These are phyloP conservation scores for Neurospora sp. DNA, from an alignment of 2,329 filamentous ascomycete genomes.

Conservation along the genomic window DNA sequence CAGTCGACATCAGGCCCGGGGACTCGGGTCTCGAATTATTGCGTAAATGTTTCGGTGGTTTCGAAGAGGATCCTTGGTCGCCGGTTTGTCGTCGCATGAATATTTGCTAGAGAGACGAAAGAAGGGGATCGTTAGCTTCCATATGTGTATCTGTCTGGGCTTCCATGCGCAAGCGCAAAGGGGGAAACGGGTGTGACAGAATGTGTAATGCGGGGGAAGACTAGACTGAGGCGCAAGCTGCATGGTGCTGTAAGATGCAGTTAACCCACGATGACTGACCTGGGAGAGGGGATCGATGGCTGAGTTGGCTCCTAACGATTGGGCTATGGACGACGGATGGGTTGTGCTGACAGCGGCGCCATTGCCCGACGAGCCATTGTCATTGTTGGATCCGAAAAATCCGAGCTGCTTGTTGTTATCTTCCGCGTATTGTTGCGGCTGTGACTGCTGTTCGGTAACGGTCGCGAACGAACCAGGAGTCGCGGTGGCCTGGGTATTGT, in stretches of 20 bases:
- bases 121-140: background rate
- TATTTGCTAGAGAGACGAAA: conserved; percentile 39
- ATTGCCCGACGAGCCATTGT: background rate
- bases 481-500: background rate
- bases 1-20: conserved; percentile 24
- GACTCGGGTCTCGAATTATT: conserved; percentile 43
- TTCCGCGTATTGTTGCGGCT: background rate
- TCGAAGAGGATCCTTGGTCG: conserved; percentile 27
- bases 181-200: background rate
- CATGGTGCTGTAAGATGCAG: background rate
- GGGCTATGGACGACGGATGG: conserved; percentile 1
- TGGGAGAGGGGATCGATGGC: conserved; percentile 19
- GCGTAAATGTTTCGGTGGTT: conserved; percentile 46
- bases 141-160: too few species aligned
- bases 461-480: background rate
- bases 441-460: background rate
- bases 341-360: conserved; percentile 3
- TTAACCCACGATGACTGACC: conserved; percentile 7
- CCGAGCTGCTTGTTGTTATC: background rate
- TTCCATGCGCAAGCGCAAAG: background rate
- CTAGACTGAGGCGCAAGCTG: background rate
- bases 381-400: background rate
- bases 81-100: conserved; percentile 59
- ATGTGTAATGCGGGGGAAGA: background rate
- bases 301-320: conserved; percentile 8